phyloP scores from a whole-genome alignment of 441 rosid species.

The Populus trichocarpa region DNA sequence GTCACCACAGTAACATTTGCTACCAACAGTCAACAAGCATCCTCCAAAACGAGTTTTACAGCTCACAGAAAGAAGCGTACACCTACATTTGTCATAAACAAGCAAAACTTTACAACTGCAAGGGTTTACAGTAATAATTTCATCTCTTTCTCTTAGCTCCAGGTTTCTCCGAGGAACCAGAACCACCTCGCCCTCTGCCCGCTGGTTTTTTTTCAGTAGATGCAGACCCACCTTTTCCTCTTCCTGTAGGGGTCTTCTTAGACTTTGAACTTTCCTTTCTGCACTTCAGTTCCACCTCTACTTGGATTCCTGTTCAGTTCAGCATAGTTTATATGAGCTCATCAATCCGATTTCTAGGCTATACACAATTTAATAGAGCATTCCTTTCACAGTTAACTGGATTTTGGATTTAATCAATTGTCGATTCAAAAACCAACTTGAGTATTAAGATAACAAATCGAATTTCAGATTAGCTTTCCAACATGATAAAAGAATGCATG shows the following conservation, averaged over 20 bases:
- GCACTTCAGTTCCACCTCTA: constrained; percentile 60
- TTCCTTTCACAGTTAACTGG: constrained; percentile 25
- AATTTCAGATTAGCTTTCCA: too few species aligned
- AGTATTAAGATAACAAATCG: too few species aligned
- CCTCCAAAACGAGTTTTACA: neutral
- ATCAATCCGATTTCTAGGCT: neutral
- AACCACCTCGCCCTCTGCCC: constrained; percentile 22
- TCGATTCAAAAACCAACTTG: too few species aligned
- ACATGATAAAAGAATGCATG: too few species aligned
- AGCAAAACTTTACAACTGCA: neutral
- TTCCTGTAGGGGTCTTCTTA: constrained; percentile 43
- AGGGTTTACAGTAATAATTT: neutral
- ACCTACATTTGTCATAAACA: neutral
- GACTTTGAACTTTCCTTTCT: constrained; percentile 36
- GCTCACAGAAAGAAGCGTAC: neutral
- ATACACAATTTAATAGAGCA: constrained; percentile 1
- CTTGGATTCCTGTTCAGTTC: neutral
- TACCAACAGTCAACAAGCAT: neutral
- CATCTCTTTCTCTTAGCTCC: constrained; percentile 60
- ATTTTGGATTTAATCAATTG: too few species aligned
- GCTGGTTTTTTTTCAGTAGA: constrained; percentile 23
- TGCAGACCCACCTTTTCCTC: constrained; percentile 41
- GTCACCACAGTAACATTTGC: too few species aligned
- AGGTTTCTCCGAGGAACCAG: constrained; percentile 29
- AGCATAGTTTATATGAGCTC: constrained; percentile 5